phyloP scores from a whole-genome alignment of 2,329 filamentous ascomycete species.

The Rhexocercosporidium sp. region DNA sequence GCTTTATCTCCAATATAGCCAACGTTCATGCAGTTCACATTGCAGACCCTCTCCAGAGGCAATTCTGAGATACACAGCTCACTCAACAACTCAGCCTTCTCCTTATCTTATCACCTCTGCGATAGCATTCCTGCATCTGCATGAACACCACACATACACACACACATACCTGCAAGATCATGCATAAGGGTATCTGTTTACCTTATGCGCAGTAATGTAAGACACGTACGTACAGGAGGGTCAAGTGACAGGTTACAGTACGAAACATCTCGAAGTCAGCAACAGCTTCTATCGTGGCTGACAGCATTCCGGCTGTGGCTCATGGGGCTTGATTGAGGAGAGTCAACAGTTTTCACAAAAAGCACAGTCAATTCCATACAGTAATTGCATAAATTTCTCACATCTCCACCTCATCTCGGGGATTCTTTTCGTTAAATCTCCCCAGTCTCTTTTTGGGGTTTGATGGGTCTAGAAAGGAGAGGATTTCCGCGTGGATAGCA shows the following conservation, averaged over 20 bases:
- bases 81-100: not conserved
- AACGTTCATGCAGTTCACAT: not conserved
- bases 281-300: not conserved
- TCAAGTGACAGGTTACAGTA: not conserved
- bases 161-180: not conserved
- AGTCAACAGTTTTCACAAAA: not conserved
- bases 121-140: not conserved
- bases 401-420: not conserved
- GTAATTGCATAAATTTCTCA: too few species aligned
- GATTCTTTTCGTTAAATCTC: not conserved
- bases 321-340: not conserved
- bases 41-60: not conserved
- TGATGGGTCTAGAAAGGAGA: not conserved
- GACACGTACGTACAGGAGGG: not conserved
- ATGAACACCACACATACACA: not conserved
- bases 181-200: too few species aligned
- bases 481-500: not conserved
- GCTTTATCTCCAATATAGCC: not conserved
- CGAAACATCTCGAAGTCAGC: not conserved
- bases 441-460: not conserved
- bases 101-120: not conserved
- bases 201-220: not conserved
- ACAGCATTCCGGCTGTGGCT: not conserved
- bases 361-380: too few species aligned
- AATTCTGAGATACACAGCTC: not conserved